Evolutionary conservation across 257 asterid species (phyloP).

Genomic region (Vinca minor): DNA sequence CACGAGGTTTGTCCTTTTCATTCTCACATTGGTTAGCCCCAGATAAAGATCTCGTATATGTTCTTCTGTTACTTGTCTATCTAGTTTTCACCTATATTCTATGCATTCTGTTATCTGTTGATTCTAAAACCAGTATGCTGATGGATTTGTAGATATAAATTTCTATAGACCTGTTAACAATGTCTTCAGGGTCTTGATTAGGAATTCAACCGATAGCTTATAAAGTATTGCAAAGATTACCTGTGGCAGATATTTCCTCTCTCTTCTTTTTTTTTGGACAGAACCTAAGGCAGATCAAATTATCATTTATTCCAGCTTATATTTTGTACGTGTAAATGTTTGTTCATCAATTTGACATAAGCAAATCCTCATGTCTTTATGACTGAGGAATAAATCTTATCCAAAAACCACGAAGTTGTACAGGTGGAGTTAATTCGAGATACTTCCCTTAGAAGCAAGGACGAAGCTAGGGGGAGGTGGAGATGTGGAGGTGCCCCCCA

Average conservation of each 20-base stretch:
- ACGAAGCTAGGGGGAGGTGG: too few species aligned
- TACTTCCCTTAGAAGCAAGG: too few species aligned
- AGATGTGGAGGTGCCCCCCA: too few species aligned
- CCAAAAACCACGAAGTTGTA: neutral
- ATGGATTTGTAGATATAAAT: neutral
- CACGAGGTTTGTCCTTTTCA: slow-evolving; percentile 56
- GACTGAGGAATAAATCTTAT: neutral
- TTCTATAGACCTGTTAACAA: neutral
- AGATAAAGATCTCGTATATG: neutral
- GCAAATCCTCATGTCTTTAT: neutral
- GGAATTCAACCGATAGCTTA: neutral
- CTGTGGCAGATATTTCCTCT: too few species aligned
- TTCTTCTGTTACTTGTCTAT: neutral
- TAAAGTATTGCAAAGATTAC: neutral
- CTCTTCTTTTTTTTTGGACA: too few species aligned
- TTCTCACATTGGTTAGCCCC: neutral
- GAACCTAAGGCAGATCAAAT: too few species aligned
- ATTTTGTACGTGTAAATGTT: neutral
- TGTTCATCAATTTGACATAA: neutral
- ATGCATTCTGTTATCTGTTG: neutral
- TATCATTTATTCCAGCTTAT: neutral
- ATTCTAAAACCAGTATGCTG: neutral
- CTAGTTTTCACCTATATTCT: neutral
- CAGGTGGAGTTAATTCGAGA: neutral
- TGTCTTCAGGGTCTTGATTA: neutral